phyloP scores from a whole-genome alignment of 805 yeast species.

The Schwanniomyces polymorphus region DNA sequence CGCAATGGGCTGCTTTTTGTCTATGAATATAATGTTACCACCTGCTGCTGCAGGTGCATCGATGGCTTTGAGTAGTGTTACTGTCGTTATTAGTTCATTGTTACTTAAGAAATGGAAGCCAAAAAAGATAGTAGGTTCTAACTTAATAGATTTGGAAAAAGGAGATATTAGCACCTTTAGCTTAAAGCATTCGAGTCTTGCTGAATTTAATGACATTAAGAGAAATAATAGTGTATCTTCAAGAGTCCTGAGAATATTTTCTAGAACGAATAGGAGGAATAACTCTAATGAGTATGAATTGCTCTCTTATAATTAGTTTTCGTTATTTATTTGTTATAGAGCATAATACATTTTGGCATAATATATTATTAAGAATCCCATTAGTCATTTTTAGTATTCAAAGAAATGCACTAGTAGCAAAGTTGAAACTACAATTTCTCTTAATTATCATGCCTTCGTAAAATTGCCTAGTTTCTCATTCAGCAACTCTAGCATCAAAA shows the following conservation, averaged over 20 bases:
- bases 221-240: conserved; percentile 1
- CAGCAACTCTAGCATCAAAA: not conserved
- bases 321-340: not conserved
- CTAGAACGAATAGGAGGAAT: not conserved
- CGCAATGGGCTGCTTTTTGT: conserved; percentile 88
- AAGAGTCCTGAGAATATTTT: not conserved
- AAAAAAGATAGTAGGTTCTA: conserved; percentile 18
- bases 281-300: conserved; percentile 3
- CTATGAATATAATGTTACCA: conserved; percentile 72
- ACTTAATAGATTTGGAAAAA: conserved; percentile 18
- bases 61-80: conserved; percentile 90
- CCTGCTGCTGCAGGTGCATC: conserved; percentile 90
- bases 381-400: not conserved
- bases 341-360: not conserved
- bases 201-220: conserved; percentile 19
- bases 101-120: conserved; percentile 65
- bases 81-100: conserved; percentile 82
- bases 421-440: not conserved
- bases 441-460: not conserved
- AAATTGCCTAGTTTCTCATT: not conserved
- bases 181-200: conserved; percentile 21
- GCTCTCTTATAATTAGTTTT: conserved; percentile 1
- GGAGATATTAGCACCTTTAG: conserved; percentile 15
- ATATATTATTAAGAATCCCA: not conserved
- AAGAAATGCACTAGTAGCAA: not conserved